Conservation (phyloP, 2,329 filamentous ascomycete species). For the Claviceps digitariae region DNA sequence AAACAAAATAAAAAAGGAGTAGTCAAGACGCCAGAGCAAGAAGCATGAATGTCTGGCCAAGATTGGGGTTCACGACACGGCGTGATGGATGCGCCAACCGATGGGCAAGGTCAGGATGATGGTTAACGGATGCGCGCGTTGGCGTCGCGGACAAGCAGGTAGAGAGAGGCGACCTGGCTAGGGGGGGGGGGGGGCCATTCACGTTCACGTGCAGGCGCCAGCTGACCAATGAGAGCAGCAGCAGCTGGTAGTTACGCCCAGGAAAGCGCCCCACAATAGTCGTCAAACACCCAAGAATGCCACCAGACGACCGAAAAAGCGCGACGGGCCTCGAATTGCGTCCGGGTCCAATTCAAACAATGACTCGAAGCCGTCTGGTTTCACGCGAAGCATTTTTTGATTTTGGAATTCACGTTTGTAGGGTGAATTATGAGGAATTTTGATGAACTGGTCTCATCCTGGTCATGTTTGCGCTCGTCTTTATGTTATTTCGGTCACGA, state of each 20-base stretch:
- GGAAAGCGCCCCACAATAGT: constrained; percentile 2
- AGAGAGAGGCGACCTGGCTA: background rate
- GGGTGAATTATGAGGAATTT: background rate
- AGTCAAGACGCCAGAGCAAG: background rate
- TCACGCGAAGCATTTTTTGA: background rate
- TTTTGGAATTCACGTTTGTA: background rate
- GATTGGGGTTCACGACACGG: constrained; percentile 2
- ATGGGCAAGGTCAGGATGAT: constrained; percentile 4
- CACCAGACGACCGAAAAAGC: background rate
- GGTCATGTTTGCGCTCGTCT: background rate
- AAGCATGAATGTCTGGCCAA: background rate
- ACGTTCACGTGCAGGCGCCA: constrained; percentile 4
- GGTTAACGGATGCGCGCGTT: constrained; percentile 6
- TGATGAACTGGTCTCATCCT: background rate
- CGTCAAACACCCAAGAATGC: background rate
- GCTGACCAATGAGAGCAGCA: constrained; percentile 3
- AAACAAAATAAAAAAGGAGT: background rate
- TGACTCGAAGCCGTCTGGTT: background rate
- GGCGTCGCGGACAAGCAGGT: constrained; percentile 6
- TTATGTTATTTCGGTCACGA: background rate
- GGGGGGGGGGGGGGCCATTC: background rate
- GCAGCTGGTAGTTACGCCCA: background rate
- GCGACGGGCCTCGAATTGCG: constrained; percentile 1
- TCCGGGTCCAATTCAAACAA: background rate
- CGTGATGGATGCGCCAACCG: constrained; percentile 1